phyloP scores from a whole-genome alignment of 208 protist genomes.

The Trypanosoma avium region DNA sequence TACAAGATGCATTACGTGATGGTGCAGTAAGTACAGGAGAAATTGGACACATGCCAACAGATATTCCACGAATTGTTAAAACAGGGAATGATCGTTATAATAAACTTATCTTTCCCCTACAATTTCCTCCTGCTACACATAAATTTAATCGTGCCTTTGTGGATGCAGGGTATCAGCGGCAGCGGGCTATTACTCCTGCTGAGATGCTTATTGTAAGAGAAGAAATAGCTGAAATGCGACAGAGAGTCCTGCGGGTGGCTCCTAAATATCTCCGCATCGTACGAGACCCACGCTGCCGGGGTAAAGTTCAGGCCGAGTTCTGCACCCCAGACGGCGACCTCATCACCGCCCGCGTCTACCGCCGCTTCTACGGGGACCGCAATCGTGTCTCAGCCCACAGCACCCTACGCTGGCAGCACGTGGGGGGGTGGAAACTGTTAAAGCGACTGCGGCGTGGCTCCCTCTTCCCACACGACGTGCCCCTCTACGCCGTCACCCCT shows the following conservation, averaged over 20 bases:
- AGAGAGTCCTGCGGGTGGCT: constrained; percentile 42
- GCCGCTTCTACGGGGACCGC: constrained; percentile 82
- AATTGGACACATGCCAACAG: constrained; percentile 67
- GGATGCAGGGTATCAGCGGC: constrained; percentile 78
- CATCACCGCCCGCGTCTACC: constrained; percentile 74
- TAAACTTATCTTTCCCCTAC: constrained; percentile 73
- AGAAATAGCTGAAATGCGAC: constrained; percentile 65
- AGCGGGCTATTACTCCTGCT: constrained; percentile 75
- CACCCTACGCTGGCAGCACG: constrained; percentile 87
- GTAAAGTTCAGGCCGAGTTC: constrained; percentile 82
- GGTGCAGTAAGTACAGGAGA: constrained; percentile 53
- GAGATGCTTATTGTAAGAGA: constrained; percentile 84
- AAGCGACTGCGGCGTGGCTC: constrained; percentile 66
- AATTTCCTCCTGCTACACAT: constrained; percentile 74
- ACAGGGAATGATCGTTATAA: constrained; percentile 64
- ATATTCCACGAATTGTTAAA: constrained; percentile 48
- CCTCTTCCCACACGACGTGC: constrained; percentile 80
- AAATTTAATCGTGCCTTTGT: constrained; percentile 85
- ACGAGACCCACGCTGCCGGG: constrained; percentile 72
- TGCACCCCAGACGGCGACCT: constrained; percentile 79
- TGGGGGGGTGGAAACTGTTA: constrained; percentile 87
- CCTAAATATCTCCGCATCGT: constrained; percentile 74
- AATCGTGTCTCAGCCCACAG: constrained; percentile 56
- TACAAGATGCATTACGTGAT: constrained; percentile 12
- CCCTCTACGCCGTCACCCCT: constrained; percentile 70